Evolutionary conservation across 345 rosid genomes (phyloP).

Genomic region (Abelmoschus esculentus): DNA sequence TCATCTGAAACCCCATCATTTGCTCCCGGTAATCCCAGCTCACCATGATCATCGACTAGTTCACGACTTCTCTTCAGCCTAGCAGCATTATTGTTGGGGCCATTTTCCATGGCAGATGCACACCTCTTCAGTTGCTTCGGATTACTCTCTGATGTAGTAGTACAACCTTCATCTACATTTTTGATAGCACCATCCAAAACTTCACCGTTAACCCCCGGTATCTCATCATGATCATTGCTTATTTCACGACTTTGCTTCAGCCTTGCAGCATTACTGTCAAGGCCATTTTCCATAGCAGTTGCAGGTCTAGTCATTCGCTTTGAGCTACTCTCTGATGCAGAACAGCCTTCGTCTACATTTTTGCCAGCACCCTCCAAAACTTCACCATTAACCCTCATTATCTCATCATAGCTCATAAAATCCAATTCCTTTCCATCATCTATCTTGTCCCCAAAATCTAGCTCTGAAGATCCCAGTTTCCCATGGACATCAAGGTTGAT

Average conservation of each 20-base stretch:
- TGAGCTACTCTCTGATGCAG: background rate
- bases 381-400: background rate
- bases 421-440: conserved; percentile 15
- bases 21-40: background rate
- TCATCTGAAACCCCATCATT: background rate
- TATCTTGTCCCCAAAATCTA: conserved; percentile 11
- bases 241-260: conserved; percentile 30
- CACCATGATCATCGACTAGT: background rate
- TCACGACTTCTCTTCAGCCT: conserved; percentile 16
- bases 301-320: conserved; percentile 15
- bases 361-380: background rate
- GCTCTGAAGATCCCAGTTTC: conserved; percentile 1
- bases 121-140: conserved; percentile 9
- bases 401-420: conserved; percentile 9
- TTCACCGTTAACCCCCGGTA: background rate
- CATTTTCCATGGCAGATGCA: conserved; percentile 7
- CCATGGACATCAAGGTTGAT: conserved; percentile 4
- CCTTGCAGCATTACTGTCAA: conserved; percentile 41
- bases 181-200: background rate
- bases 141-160: background rate
- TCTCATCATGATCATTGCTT: conserved; percentile 7
- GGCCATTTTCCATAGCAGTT: conserved; percentile 21
- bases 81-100: conserved; percentile 13
- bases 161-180: background rate
- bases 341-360: background rate